Conservation (phyloP, 2,329 filamentous ascomycete species). For the Fusarium poae region DNA sequence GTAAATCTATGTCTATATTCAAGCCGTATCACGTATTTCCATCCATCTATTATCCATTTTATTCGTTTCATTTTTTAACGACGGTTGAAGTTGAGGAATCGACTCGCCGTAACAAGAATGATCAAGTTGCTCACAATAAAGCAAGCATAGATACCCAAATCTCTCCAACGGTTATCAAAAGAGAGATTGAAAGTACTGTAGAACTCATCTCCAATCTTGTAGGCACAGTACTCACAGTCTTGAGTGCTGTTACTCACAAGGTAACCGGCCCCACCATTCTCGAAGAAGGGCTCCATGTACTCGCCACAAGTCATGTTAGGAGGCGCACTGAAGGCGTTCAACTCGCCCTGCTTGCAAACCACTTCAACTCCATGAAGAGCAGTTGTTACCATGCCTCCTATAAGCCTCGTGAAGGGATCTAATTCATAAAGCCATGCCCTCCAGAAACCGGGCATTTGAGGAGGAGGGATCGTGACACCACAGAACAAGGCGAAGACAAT, state of each 20-base stretch:
- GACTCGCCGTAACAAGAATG: slow-evolving; percentile 66
- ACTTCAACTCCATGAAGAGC: slow-evolving; percentile 68
- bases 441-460: slow-evolving; percentile 81
- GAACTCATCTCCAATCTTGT: slow-evolving; percentile 83
- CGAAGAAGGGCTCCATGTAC: slow-evolving; percentile 47
- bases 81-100: slow-evolving; percentile 67
- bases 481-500: slow-evolving; percentile 89
- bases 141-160: slow-evolving; percentile 81
- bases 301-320: slow-evolving; percentile 55
- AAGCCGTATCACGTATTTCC: background rate
- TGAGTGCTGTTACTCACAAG: slow-evolving; percentile 74
- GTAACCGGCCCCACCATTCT: slow-evolving; percentile 77
- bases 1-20: slow-evolving; percentile 2
- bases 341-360: slow-evolving; percentile 66
- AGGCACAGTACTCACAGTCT: slow-evolving; percentile 85
- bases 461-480: slow-evolving; percentile 83
- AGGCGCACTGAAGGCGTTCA: slow-evolving; percentile 73
- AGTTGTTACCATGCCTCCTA: slow-evolving; percentile 74
- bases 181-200: slow-evolving; percentile 75
- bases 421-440: slow-evolving; percentile 79
- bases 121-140: slow-evolving; percentile 85
- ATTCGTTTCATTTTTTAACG: slow-evolving; percentile 52
- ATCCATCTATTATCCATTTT: slow-evolving; percentile 1
- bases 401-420: slow-evolving; percentile 73
- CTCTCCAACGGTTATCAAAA: slow-evolving; percentile 81